Percentiles rank a stretch among this genome's conserved stretches.
These are phyloP conservation scores for Xylaria scruposa DNA, from an alignment of 495 filamentous ascomycete genomes.

Conservation along the genomic window DNA sequence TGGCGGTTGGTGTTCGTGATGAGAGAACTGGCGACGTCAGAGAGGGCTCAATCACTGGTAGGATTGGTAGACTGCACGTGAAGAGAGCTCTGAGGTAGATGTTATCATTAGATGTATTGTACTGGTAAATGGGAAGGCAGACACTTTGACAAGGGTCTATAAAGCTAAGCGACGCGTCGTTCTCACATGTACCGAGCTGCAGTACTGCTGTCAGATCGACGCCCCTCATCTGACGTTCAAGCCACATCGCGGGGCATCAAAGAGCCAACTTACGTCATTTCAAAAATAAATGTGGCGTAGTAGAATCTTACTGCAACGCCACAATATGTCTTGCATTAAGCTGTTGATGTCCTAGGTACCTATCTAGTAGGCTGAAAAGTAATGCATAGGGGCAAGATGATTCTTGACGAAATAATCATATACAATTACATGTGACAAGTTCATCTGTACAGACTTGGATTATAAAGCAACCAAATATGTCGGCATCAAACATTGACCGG, in stretches of 20 bases:
- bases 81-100: constrained; percentile 17
- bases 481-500: background rate
- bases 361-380: background rate
- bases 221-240: background rate
- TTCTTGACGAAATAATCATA: too few relatives aligned
- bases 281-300: constrained; percentile 9
- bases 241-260: constrained; percentile 28
- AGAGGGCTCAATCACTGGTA: too few relatives aligned
- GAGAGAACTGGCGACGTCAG: too few relatives aligned
- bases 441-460: background rate
- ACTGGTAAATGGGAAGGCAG: background rate
- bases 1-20: too few relatives aligned
- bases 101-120: constrained; percentile 11
- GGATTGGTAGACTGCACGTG: background rate
- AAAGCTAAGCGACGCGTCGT: constrained; percentile 10
- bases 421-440: too few relatives aligned
- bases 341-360: too few relatives aligned
- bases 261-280: constrained; percentile 25
- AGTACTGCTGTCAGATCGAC: background rate
- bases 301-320: background rate
- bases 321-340: too few relatives aligned
- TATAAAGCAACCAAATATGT: background rate
- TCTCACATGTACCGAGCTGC: constrained; percentile 3
- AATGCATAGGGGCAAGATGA: background rate
- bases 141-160: background rate